Base-by-base conservation (phyloP, 495 filamentous ascomycete species). In the Evernia prunastri region DNA sequence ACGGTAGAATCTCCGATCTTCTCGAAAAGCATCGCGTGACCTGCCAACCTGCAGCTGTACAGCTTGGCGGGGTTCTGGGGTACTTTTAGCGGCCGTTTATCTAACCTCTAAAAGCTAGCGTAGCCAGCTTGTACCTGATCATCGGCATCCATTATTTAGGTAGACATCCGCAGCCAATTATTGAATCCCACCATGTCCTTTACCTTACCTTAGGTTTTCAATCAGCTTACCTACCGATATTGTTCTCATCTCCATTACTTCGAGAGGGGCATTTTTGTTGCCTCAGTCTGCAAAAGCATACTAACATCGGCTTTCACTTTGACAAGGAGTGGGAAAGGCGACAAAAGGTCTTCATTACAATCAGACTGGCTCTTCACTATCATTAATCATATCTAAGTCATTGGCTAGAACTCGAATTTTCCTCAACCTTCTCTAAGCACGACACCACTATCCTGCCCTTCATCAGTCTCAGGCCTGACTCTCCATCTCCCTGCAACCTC, bases 391-490 rank as follows among this genome's bases (percentile, higher is more conserved):
- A 58, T 39, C 18, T 13, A 15, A 29, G 7, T 10, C n/a, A 43
- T 43, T 23, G 31, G 25, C 42, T 27, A 27, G 25, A 12, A 56
- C 8, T 15, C 35, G 2, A 29, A 5, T 8, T 3, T 8, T 31
- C 7, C 20, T 54, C 29, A 53, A 12, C 27, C 49, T 27, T 53
- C 49, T 31, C 10, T 17, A 15, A 53, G 6, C 36, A 65, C 18
- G 42, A 65, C 43, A 17, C 63, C 63, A 7, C 8, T 60, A 25
- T 60, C 63, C 40, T 65, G 63, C n/a, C 31, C 63, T 42, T 58
- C 63, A 18, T 37, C 27, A 29, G 18, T 39, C 4, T 36, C 58
- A 31, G 23, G 20, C 6, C 45, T 60, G 18, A 29, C 31, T 9
- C 63, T 58, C 37, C 58, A n/a, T 9, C 63, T 58, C 37, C 58